Evolutionary conservation across 352 stramenopile species (phyloP).

Genomic region (Phytophthora macrochlamydospora): DNA sequence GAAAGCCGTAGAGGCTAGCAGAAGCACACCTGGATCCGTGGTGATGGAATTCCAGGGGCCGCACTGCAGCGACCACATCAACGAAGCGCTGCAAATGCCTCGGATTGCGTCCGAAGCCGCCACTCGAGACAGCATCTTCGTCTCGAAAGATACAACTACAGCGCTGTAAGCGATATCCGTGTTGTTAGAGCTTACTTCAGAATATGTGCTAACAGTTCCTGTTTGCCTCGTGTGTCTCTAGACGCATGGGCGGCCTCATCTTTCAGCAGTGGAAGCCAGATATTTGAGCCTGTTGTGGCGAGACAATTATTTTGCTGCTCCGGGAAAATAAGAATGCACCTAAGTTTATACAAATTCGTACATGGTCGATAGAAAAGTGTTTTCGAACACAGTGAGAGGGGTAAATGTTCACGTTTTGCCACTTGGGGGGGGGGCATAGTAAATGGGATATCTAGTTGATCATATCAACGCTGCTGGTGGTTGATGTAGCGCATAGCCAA

Average conservation of each 20-base stretch:
- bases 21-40: conserved; percentile 45
- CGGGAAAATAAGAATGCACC: too few species aligned
- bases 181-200: not conserved
- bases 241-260: conserved; percentile 45
- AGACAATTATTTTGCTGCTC: too few species aligned
- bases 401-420: too few species aligned
- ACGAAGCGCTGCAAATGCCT: conserved; percentile 24
- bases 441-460: too few species aligned
- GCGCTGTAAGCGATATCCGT: conserved; percentile 31
- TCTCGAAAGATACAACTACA: conserved; percentile 30
- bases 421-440: too few species aligned
- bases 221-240: conserved; percentile 12
- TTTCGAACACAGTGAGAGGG: too few species aligned
- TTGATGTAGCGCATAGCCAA: conserved; percentile 60
- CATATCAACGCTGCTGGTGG: conserved; percentile 33
- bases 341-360: too few species aligned
- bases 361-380: too few species aligned
- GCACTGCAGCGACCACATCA: conserved; percentile 21
- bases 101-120: conserved; percentile 27
- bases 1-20: conserved; percentile 38
- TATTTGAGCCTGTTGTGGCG: conserved; percentile 20
- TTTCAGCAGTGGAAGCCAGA: conserved; percentile 61
- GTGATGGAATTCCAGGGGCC: conserved; percentile 65
- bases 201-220: not conserved
- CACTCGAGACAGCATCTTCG: conserved; percentile 25